These are phyloP conservation scores for Blastomyces percursus DNA, from an alignment of 2,329 filamentous ascomycete species.

Conservation along the genomic window DNA sequence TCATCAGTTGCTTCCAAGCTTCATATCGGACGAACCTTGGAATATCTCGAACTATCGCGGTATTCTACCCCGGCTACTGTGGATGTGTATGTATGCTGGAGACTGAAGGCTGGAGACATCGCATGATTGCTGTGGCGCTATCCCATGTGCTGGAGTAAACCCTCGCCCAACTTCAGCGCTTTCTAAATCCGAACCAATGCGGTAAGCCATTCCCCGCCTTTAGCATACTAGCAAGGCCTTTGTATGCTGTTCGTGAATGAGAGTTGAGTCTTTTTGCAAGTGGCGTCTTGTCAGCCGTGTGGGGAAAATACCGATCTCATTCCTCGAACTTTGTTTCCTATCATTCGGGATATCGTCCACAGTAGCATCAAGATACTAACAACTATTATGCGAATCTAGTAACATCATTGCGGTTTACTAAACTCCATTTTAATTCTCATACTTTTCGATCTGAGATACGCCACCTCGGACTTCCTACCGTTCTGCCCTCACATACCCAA, in stretches of 20 bases:
- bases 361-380: background rate
- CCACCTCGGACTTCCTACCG: background rate
- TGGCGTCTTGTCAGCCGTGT: background rate
- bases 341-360: background rate
- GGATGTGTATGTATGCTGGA: background rate
- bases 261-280: background rate
- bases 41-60: background rate
- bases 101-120: background rate
- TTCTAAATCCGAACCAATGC: background rate
- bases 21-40: background rate
- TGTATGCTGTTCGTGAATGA: background rate
- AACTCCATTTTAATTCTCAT: constrained; percentile 3
- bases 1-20: background rate
- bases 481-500: constrained; percentile 1
- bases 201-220: background rate
- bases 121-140: background rate
- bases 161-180: background rate
- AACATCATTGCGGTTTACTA: constrained; percentile 1
- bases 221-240: background rate
- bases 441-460: background rate
- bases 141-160: background rate
- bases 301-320: background rate
- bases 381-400: background rate
- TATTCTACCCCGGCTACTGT: background rate
- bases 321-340: background rate